phyloP scores from a whole-genome alignment of 768 basidiomycete genomes.

The Amanita phalloides region DNA sequence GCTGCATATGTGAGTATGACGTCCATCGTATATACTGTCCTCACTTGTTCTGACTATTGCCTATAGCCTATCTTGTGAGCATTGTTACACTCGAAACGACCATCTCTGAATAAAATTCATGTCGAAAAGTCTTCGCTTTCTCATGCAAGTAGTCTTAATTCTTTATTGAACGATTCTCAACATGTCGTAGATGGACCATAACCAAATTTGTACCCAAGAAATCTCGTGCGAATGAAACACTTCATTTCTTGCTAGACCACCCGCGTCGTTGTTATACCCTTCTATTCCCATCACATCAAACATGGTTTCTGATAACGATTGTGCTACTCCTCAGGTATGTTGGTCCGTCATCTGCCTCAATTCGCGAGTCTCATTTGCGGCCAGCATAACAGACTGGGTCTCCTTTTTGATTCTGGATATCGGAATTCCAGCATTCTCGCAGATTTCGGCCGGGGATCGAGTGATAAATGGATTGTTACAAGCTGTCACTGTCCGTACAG shows the following conservation, averaged over 20 bases:
- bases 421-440: slow-evolving; percentile 56
- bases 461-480: slow-evolving; percentile 73
- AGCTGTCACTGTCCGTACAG: slow-evolving; percentile 70
- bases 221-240: slow-evolving; percentile 64
- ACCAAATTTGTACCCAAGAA: slow-evolving; percentile 46
- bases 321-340: slow-evolving; percentile 28
- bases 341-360: not conserved
- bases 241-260: slow-evolving; percentile 90
- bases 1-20: slow-evolving; percentile 69
- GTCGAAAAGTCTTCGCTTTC: slow-evolving; percentile 57
- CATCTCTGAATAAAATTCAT: not conserved
- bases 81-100: not conserved
- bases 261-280: slow-evolving; percentile 88
- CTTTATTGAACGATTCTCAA: slow-evolving; percentile 2
- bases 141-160: slow-evolving; percentile 46
- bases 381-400: slow-evolving; percentile 79
- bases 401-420: slow-evolving; percentile 86
- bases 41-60: not conserved
- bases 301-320: slow-evolving; percentile 76
- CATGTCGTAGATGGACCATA: slow-evolving; percentile 53
- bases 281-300: slow-evolving; percentile 88
- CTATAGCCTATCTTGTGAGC: slow-evolving; percentile 78
- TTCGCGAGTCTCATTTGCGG: not conserved
- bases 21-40: not conserved
- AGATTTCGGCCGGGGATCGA: slow-evolving; percentile 61